These are phyloP conservation scores for Geranium incanum DNA, from an alignment of 441 rosid genomes.

Conservation along the genomic window DNA sequence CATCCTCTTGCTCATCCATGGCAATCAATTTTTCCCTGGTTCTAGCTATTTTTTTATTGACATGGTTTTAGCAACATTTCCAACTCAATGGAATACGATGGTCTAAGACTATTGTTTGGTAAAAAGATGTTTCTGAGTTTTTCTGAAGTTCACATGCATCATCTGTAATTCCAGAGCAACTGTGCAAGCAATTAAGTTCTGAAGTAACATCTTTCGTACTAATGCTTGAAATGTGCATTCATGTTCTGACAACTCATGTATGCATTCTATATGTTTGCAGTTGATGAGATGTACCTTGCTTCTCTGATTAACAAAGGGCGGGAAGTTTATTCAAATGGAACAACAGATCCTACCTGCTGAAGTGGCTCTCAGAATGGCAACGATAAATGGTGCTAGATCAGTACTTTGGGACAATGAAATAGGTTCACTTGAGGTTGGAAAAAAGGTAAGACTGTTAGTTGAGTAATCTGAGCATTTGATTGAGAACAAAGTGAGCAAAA, in stretches of 20 bases:
- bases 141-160: not conserved
- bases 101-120: not conserved
- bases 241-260: slow-evolving; percentile 8
- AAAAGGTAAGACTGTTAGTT: slow-evolving; percentile 40
- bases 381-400: slow-evolving; percentile 61
- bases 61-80: not conserved
- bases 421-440: slow-evolving; percentile 63
- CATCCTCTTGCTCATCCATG: not conserved
- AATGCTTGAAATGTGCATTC: not conserved
- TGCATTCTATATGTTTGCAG: slow-evolving; percentile 29
- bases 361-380: slow-evolving; percentile 51
- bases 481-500: not conserved
- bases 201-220: not conserved
- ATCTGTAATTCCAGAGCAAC: not conserved
- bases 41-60: not conserved
- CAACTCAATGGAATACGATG: not conserved
- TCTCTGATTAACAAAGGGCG: slow-evolving; percentile 66
- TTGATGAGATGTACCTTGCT: slow-evolving; percentile 70
- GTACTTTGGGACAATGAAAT: slow-evolving; percentile 69
- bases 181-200: not conserved
- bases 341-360: slow-evolving; percentile 66
- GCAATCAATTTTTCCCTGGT: not conserved
- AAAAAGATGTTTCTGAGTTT: not conserved
- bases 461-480: not conserved
- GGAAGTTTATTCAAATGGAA: slow-evolving; percentile 39